Conservation (phyloP, 768 basidiomycete genomes). For the Russula vinacea region DNA sequence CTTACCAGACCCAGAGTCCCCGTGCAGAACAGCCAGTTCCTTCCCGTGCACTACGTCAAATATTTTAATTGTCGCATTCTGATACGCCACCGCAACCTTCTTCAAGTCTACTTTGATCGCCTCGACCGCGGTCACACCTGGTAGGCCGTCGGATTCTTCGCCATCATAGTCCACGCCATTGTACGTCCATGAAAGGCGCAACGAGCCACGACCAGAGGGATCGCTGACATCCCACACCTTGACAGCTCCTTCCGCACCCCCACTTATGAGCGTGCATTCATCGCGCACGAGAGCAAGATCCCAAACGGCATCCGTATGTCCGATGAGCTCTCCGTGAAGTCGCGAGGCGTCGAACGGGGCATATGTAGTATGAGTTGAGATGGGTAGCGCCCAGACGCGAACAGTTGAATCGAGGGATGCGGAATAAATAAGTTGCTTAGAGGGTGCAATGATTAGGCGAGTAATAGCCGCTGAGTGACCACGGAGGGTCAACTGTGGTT, state of each 20-base stretch:
- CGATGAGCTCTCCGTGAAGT: slow-evolving; percentile 75
- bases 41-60: slow-evolving; percentile 89
- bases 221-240: slow-evolving; percentile 91
- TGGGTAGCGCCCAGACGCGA: slow-evolving; percentile 83
- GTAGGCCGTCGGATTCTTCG: slow-evolving; percentile 43
- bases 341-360: slow-evolving; percentile 83
- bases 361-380: slow-evolving; percentile 79
- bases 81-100: slow-evolving; percentile 87
- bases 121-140: slow-evolving; percentile 79
- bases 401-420: slow-evolving; percentile 93
- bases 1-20: slow-evolving; percentile 24
- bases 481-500: slow-evolving; percentile 89
- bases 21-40: slow-evolving; percentile 57
- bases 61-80: slow-evolving; percentile 84
- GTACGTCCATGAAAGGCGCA: slow-evolving; percentile 80
- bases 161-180: slow-evolving; percentile 55
- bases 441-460: slow-evolving; percentile 73
- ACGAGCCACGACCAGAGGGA: slow-evolving; percentile 53
- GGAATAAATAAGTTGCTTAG: slow-evolving; percentile 77
- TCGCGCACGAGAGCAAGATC: slow-evolving; percentile 84
- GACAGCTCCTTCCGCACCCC: slow-evolving; percentile 86
- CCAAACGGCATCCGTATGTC: slow-evolving; percentile 97
- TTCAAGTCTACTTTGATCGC: slow-evolving; percentile 79
- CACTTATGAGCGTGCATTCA: slow-evolving; percentile 81
- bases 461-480: slow-evolving; percentile 93